phyloP scores from a whole-genome alignment of 495 filamentous ascomycete genomes.

The Poronia punctata region DNA sequence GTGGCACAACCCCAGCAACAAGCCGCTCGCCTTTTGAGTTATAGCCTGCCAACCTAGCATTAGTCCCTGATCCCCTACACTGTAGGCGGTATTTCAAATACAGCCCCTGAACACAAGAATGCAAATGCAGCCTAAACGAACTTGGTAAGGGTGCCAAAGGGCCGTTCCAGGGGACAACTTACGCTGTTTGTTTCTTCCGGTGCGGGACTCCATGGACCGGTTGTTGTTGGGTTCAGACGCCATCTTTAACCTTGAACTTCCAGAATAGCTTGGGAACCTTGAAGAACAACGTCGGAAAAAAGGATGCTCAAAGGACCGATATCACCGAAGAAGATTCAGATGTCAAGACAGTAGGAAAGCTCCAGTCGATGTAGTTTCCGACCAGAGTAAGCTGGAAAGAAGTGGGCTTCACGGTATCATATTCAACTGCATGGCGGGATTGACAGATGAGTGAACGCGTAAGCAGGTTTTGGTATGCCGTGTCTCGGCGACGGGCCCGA shows the following conservation, averaged over 20 bases:
- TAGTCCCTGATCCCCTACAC: slow-evolving; percentile 33
- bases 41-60: slow-evolving; percentile 61
- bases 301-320: slow-evolving; percentile 9
- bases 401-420: slow-evolving; percentile 25
- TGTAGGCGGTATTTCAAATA: slow-evolving; percentile 19
- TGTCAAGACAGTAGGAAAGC: slow-evolving; percentile 9
- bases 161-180: slow-evolving; percentile 38
- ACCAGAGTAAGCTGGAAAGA: slow-evolving; percentile 27
- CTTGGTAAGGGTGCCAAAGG: slow-evolving; percentile 14
- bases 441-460: slow-evolving; percentile 7
- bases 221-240: slow-evolving; percentile 37
- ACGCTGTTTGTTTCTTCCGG: slow-evolving; percentile 72
- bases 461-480: too few species aligned
- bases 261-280: too few species aligned
- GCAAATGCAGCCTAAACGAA: slow-evolving; percentile 16
- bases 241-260: too few species aligned
- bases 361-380: slow-evolving; percentile 14
- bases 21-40: slow-evolving; percentile 86
- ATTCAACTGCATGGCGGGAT: slow-evolving; percentile 32
- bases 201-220: slow-evolving; percentile 71
- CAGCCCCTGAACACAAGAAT: slow-evolving; percentile 15
- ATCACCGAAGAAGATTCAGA: slow-evolving; percentile 11
- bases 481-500: too few species aligned
- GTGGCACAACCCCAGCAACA: slow-evolving; percentile 87
- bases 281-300: slow-evolving; percentile 11